A percentile compares a stretch with the other conserved stretches of the same genome.
Conservation (phyloP, 2,329 filamentous ascomycete species). For the Reticulascus tulasneorum region DNA sequence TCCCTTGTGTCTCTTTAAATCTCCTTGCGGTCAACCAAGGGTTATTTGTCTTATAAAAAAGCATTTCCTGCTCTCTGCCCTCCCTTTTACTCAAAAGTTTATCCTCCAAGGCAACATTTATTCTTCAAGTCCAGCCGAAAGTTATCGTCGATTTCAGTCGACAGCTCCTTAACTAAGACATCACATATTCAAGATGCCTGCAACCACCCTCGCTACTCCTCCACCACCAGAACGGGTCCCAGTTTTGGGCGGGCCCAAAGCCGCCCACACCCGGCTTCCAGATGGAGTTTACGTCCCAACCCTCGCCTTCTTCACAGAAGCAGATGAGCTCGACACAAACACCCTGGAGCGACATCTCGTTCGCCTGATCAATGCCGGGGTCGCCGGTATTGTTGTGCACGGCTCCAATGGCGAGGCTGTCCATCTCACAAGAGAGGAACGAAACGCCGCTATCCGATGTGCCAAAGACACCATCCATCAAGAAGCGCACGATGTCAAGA, state of each 20-base stretch:
- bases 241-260: slow-evolving; percentile 8
- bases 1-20: no score
- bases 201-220: not conserved
- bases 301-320: slow-evolving; percentile 30
- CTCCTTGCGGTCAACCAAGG: not conserved
- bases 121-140: no score
- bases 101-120: not conserved
- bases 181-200: slow-evolving; percentile 1
- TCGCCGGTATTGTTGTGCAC: slow-evolving; percentile 65
- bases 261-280: slow-evolving; percentile 3
- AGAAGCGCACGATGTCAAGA: slow-evolving; percentile 55
- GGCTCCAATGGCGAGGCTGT: slow-evolving; percentile 73
- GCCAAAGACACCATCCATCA: slow-evolving; percentile 65
- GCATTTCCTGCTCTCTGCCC: no score
- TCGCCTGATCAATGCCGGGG: slow-evolving; percentile 47
- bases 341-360: slow-evolving; percentile 29
- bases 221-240: not conserved
- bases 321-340: slow-evolving; percentile 27
- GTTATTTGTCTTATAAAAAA: not conserved
- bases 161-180: not conserved
- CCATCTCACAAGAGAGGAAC: slow-evolving; percentile 66
- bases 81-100: not conserved
- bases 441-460: slow-evolving; percentile 61
- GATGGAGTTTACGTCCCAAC: slow-evolving; percentile 34
- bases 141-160: no score